Percentiles rank a stretch among this genome's conserved stretches.
These are phyloP conservation scores for Termitomyces sp. DNA, from an alignment of 768 basidiomycete species.

Conservation along the genomic window DNA sequence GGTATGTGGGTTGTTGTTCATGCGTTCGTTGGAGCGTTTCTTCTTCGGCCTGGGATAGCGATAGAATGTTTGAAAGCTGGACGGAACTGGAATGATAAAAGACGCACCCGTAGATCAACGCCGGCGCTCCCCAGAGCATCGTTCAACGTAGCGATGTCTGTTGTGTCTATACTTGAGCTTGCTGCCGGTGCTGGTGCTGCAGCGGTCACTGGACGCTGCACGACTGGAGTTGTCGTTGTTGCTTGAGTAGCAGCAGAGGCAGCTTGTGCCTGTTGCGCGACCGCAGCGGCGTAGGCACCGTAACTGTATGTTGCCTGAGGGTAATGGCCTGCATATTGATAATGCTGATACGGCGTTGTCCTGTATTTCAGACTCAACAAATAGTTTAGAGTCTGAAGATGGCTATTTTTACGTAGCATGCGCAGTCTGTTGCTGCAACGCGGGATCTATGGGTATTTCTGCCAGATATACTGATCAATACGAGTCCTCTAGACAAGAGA, in stretches of 20 bases:
- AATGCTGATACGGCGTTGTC: constrained; percentile 48
- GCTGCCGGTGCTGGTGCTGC: constrained; percentile 18
- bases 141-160: constrained; percentile 76
- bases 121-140: constrained; percentile 86
- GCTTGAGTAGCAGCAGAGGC: constrained; percentile 18
- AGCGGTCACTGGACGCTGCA: constrained; percentile 12
- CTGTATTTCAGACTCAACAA: constrained; percentile 26
- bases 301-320: constrained; percentile 45
- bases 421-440: constrained; percentile 57
- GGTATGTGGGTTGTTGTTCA: constrained; percentile 59
- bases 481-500: neutral
- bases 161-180: constrained; percentile 47
- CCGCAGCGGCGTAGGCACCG: constrained; percentile 33
- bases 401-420: constrained; percentile 37
- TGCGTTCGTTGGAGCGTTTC: constrained; percentile 70
- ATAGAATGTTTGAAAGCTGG: neutral
- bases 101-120: constrained; percentile 72
- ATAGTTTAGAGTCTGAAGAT: constrained; percentile 14
- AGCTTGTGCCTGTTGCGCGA: constrained; percentile 23
- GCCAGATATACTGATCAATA: neutral
- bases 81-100: neutral
- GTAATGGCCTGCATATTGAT: constrained; percentile 42
- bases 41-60: constrained; percentile 68
- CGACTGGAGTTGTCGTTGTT: constrained; percentile 20
- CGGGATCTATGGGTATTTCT: constrained; percentile 68